Percentiles rank a stretch among this genome's conserved stretches.
Evolutionary conservation across 2,329 filamentous ascomycete genomes (phyloP).

Genomic region (Diplodia seriata): DNA sequence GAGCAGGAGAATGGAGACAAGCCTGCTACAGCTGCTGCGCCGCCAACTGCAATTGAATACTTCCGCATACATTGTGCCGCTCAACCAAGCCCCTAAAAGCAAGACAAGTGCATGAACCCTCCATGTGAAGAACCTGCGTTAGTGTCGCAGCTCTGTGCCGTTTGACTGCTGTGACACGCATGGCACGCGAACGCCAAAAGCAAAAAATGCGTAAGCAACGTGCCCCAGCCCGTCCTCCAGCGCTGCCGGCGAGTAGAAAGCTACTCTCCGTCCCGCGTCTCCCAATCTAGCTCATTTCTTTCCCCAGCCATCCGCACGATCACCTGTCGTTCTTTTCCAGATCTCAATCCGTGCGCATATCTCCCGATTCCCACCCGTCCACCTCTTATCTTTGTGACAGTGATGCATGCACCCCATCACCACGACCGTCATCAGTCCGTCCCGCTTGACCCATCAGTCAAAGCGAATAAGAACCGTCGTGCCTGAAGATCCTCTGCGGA

Average conservation of each 20-base stretch:
- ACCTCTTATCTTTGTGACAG: not conserved
- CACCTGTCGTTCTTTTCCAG: not conserved
- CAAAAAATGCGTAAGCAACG: not conserved
- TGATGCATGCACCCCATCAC: not conserved
- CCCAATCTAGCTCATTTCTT: not conserved
- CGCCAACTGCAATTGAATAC: not conserved
- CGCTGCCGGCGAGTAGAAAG: too few species aligned
- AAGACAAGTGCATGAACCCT: conserved; percentile 3
- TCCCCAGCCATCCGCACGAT: not conserved
- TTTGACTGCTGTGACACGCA: not conserved
- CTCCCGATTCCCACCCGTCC: not conserved
- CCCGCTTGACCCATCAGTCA: not conserved
- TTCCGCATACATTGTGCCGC: not conserved
- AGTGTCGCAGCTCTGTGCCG: conserved; percentile 1
- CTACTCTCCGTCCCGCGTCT: too few species aligned
- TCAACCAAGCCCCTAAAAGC: not conserved
- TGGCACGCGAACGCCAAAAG: not conserved
- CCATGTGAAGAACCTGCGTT: conserved; percentile 12
- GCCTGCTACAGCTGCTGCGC: not conserved
- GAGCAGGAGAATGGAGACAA: not conserved
- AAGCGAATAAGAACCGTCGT: not conserved
- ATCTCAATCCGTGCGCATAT: not conserved
- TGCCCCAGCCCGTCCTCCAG: not conserved
- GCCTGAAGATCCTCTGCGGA: not conserved
- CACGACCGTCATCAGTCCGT: not conserved